A percentile compares a stretch with the other conserved stretches of the same genome.
Evolutionary conservation across 192 early-diverging fungal species (phyloP).

Genomic region (Backusella psychrophila): DNA sequence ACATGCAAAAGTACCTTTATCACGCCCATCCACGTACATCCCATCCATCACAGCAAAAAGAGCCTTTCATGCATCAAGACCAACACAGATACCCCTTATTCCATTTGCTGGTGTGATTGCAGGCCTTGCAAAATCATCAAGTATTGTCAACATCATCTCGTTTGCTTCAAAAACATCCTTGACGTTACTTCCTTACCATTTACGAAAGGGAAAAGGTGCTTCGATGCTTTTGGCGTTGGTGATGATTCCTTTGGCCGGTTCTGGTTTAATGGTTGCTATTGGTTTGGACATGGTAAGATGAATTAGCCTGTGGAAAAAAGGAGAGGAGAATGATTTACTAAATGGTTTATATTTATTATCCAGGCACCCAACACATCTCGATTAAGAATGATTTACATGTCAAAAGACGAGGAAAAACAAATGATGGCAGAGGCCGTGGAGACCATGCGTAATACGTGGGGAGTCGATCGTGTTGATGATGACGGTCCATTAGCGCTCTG

Average conservation of each 20-base stretch:
- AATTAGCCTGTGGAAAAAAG: no score
- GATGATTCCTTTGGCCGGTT: constrained; percentile 28
- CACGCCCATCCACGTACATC: not conserved
- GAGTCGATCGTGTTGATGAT: not conserved
- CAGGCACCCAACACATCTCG: constrained; percentile 54
- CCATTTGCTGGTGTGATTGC: constrained; percentile 31
- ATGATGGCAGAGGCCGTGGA: constrained; percentile 29
- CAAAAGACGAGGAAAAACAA: constrained; percentile 46
- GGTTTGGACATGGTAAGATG: constrained; percentile 30
- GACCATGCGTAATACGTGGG: constrained; percentile 8
- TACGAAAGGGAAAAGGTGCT: constrained; percentile 10
- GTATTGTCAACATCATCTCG: constrained; percentile 29
- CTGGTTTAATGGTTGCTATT: constrained; percentile 22
- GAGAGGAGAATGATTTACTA: not conserved
- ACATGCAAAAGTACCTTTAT: not conserved
- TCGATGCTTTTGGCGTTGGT: constrained; percentile 17
- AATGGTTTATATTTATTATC: not conserved
- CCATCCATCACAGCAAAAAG: not conserved
- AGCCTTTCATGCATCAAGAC: constrained; percentile 27
- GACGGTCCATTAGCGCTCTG: constrained; percentile 20
- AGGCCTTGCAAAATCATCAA: constrained; percentile 27
- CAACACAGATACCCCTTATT: constrained; percentile 20
- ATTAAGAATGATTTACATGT: constrained; percentile 46
- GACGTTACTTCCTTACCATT: constrained; percentile 32
- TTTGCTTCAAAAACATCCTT: constrained; percentile 35